phyloP scores from a whole-genome alignment of 2,329 filamentous ascomycete species.

The Simplicillium sp. region DNA sequence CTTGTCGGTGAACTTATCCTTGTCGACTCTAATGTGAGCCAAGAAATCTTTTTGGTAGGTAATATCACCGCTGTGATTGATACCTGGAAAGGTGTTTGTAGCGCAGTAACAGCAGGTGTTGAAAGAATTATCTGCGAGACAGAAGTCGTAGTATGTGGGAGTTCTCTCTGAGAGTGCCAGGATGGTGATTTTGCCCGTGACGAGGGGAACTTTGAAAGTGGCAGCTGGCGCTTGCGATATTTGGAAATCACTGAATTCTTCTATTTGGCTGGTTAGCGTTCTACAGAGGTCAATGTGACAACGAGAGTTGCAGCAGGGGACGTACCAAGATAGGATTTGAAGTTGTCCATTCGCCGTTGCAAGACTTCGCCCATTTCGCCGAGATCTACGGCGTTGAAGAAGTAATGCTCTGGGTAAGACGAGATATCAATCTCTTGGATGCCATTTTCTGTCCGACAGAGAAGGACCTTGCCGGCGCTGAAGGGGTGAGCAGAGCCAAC shows the following conservation, averaged over 20 bases:
- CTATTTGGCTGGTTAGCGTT: not conserved
- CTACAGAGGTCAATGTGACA: too few relatives aligned
- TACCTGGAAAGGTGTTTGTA: slow-evolving; percentile 7
- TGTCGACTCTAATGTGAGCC: slow-evolving; percentile 7
- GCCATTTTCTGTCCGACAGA: slow-evolving; percentile 6
- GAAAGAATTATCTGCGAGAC: slow-evolving; percentile 7
- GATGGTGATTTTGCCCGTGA: slow-evolving; percentile 7
- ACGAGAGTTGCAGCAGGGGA: not conserved
- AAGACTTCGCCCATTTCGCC: slow-evolving; percentile 11
- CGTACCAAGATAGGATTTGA: slow-evolving; percentile 3
- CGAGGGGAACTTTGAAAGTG: slow-evolving; percentile 6
- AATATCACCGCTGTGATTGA: slow-evolving; percentile 9
- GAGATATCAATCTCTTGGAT: slow-evolving; percentile 11
- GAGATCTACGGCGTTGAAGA: slow-evolving; percentile 11
- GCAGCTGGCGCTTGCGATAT: slow-evolving; percentile 7
- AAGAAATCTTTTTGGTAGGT: slow-evolving; percentile 5
- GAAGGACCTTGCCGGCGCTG: slow-evolving; percentile 9
- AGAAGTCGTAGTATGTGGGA: slow-evolving; percentile 11
- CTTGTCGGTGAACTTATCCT: slow-evolving; percentile 5
- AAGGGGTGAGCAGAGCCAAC: slow-evolving; percentile 10
- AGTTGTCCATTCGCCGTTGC: slow-evolving; percentile 8
- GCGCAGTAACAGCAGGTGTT: slow-evolving; percentile 8
- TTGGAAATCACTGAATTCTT: slow-evolving; percentile 8
- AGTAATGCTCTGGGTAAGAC: slow-evolving; percentile 7
- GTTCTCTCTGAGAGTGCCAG: slow-evolving; percentile 8